Evolutionary conservation across 1,139 yeast genomes (phyloP).

Genomic region (Blastobotrys illinoisensis): DNA sequence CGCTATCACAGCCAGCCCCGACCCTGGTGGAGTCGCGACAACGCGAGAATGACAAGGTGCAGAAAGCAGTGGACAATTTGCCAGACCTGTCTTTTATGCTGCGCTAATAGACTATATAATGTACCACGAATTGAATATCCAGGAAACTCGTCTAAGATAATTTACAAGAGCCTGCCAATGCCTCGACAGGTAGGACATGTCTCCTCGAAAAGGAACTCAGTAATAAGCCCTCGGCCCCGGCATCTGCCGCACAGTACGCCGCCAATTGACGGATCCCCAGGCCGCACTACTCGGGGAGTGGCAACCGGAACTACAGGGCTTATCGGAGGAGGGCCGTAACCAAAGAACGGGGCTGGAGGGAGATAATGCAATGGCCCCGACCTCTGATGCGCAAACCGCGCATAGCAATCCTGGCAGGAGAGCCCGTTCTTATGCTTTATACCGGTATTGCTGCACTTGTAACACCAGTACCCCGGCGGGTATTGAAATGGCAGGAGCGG

Average conservation of each 20-base stretch:
- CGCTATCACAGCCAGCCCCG: conserved; percentile 19
- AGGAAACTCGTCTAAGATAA: background rate
- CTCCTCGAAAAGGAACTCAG: conserved; percentile 27
- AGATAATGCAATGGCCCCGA: conserved; percentile 12
- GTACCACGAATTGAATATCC: conserved; percentile 7
- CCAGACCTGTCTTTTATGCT: conserved; percentile 25
- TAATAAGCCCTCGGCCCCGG: conserved; percentile 59
- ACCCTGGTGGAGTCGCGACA: conserved; percentile 14
- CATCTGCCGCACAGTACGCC: conserved; percentile 76
- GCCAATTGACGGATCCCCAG: conserved; percentile 84
- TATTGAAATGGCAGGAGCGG: conserved; percentile 52
- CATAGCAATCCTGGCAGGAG: conserved; percentile 71
- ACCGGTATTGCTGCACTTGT: conserved; percentile 74
- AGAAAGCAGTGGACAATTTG: conserved; percentile 20
- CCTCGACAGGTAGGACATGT: conserved; percentile 51
- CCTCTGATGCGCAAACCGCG: conserved; percentile 44
- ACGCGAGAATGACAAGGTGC: conserved; percentile 20
- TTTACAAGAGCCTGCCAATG: conserved; percentile 45
- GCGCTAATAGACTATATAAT: background rate
- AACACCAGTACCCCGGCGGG: conserved; percentile 58
- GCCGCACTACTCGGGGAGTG: conserved; percentile 41
- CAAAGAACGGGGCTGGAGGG: conserved; percentile 5
- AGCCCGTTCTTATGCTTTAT: conserved; percentile 57
- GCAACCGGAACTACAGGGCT: conserved; percentile 31
- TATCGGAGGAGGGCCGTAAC: conserved; percentile 6